Percentiles rank a stretch among this genome's conserved stretches.
phyloP scores from a whole-genome alignment of 257 asterid genomes.

The Nicotiana sylvestris region DNA sequence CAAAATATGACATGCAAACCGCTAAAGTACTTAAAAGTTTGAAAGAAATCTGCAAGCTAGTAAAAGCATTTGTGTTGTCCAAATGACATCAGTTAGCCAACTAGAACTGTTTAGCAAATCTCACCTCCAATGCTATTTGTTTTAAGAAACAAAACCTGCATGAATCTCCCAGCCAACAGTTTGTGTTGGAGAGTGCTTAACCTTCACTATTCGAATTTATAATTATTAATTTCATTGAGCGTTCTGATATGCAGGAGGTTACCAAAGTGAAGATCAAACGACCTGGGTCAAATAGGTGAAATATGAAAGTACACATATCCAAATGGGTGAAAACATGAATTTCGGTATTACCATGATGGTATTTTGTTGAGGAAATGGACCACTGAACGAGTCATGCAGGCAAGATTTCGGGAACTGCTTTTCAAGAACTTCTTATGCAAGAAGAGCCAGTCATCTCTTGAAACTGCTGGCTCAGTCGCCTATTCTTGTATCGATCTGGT shows the following conservation, averaged over 20 bases:
- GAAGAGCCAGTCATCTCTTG: neutral
- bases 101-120: neutral
- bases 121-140: neutral
- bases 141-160: neutral
- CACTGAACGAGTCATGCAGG: neutral
- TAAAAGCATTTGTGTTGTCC: neutral
- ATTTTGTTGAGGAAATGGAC: no score
- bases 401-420: neutral
- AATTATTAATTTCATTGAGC: neutral
- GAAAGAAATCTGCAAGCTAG: neutral
- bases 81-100: neutral
- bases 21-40: neutral
- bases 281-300: conserved; percentile 7
- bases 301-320: neutral
- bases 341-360: neutral
- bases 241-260: conserved; percentile 5
- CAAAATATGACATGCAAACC: neutral
- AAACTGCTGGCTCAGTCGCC: neutral
- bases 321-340: neutral
- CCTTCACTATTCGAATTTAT: neutral
- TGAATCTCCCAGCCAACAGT: neutral
- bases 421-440: neutral
- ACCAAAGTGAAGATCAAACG: neutral
- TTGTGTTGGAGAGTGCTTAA: neutral
- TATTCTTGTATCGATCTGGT: neutral